Evolutionary conservation across 306 rosid species (phyloP).

Genomic region (Gillenia trifoliata): DNA sequence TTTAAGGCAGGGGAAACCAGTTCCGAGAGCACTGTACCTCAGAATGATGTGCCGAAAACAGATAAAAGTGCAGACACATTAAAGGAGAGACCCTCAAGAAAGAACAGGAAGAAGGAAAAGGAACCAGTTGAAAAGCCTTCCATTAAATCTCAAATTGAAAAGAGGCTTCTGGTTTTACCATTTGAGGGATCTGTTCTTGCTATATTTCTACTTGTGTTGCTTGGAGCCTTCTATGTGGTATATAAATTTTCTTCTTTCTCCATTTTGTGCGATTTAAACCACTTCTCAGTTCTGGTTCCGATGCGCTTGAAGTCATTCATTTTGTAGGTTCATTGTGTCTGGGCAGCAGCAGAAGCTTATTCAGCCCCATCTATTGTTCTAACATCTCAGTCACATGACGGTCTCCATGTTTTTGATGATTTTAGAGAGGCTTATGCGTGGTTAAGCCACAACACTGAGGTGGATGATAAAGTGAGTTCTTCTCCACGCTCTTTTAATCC

Average conservation of each 20-base stretch:
- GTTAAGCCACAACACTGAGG: slow-evolving; percentile 97
- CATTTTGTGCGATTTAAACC: slow-evolving; percentile 15
- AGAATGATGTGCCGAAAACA: slow-evolving; percentile 51
- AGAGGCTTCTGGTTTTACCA: slow-evolving; percentile 93
- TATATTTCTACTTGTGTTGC: slow-evolving; percentile 71
- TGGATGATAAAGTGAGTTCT: slow-evolving; percentile 87
- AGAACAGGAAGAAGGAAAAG: slow-evolving; percentile 76
- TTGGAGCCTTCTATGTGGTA: slow-evolving; percentile 99
- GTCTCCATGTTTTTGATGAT: slow-evolving; percentile 98
- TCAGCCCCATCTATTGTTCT: slow-evolving; percentile 99
- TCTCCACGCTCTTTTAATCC: slow-evolving; percentile 8
- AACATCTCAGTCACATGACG: slow-evolving; percentile 76
- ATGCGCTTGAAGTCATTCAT: slow-evolving; percentile 5
- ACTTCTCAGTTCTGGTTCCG: not conserved
- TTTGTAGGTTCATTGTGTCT: slow-evolving; percentile 91
- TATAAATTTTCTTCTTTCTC: slow-evolving; percentile 7
- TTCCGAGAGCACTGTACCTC: slow-evolving; percentile 41
- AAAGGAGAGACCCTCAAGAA: slow-evolving; percentile 79
- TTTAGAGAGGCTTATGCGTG: slow-evolving; percentile 99
- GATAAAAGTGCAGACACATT: slow-evolving; percentile 58
- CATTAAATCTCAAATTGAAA: slow-evolving; percentile 51
- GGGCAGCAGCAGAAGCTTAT: slow-evolving; percentile 99
- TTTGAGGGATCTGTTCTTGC: slow-evolving; percentile 77
- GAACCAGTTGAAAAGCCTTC: slow-evolving; percentile 73
- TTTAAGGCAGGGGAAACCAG: slow-evolving; percentile 60